Evolutionary conservation across 768 basidiomycete species (phyloP), one percentile per base, ranked within the genome.

Genomic region (Agrocybe pediades): DNA sequence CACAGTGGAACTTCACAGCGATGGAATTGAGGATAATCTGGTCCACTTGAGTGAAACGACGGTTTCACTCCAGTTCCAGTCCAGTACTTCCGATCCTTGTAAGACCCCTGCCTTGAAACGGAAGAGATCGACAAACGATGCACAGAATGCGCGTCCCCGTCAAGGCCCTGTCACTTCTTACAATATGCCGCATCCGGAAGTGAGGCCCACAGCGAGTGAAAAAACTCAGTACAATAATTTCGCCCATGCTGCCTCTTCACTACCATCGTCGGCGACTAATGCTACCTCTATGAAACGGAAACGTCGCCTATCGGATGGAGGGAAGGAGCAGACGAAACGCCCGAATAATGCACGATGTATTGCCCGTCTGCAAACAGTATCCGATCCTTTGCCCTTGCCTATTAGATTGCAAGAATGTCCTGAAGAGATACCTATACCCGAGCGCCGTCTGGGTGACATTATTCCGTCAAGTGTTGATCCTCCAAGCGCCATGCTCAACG

Each of bases 291-390:
- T 16, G 1, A 65, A 57, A 20, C 70, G 71, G 13, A 77, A 78
- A 55, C 73, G 77, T 33, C 65, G 71, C 3, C 44, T 74, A 11
- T 78, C 76, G 1, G 70, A 74, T 9, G 52, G 62, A 2, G 70
- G 68, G 7, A 41, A 33, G 1, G 30, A 55, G 0, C 27, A 36
- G 1, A n/a, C 54, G 1, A 75, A 77, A 30, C 67, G 67, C n/a
- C 64, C 68, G 0, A 58, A 64, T 11, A 57, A 51, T 20, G 54
- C 67, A 3, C 27, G 54, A 7, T 20, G 21, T 0, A 53, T 40
- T 16, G 62, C 68, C 1, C 65, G 60, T 20, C 45, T 61, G 2
- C 68, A 68, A 19, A 15, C 61, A 0, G 64, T 67, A 2, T 74
- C 72, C 0, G 65, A 73, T 50, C 64, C 74, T 19, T 58, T 69